Evolutionary conservation across 805 yeast species (phyloP), one percentile per base, ranked within the genome.

Genomic region (Helenozyma rhizophorensis): DNA sequence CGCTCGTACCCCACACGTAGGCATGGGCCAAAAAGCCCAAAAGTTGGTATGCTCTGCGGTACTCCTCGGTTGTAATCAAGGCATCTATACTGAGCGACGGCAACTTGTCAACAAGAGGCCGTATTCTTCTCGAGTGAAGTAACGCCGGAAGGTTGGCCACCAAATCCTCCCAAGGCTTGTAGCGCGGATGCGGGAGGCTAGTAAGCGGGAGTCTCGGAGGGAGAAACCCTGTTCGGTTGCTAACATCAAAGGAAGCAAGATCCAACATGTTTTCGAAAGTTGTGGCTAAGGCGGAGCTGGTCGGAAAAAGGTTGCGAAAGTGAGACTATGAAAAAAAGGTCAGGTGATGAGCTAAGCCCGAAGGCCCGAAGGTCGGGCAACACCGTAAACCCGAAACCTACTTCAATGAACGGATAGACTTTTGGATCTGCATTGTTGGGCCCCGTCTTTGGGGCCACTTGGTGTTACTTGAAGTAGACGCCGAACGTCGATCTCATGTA

Each of bases 11-110:
- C 97, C 97, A 89, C 15, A 89, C 79, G 53, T 89, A 89, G 1
- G 93, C 95, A 56, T 89, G 96, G 2, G 87, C 73, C 27, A 90
- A 56, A 50, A 88, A 89, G 9, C 90, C 80, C 18, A 89, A 65
- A 2, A 87, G 63, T 12, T 83, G 78, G 57, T 84, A 84, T 0
- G 96, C 96, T 47, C 97, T 70, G 53, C 95, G 72, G 52, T 70
- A 68, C 44, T 85, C 80, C 9, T 65, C 64, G 25, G 62, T 70
- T 4, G 66, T 50, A 1, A 36, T 38, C 22, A 82, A 60, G 4
- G 68, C 54, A 7, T 64, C 68, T 2, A 76, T 70, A 3, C 71
- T 53, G 26, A 90, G 65, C 2, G 69, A 37, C 1, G 88, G 85
- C 48, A 89, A 42, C 9, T 61, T 57, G 47, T 85, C 88, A n/a